Percentiles rank a stretch among this genome's conserved stretches.
phyloP scores from a whole-genome alignment of 441 rosid genomes.

The Adansonia grandidieri region DNA sequence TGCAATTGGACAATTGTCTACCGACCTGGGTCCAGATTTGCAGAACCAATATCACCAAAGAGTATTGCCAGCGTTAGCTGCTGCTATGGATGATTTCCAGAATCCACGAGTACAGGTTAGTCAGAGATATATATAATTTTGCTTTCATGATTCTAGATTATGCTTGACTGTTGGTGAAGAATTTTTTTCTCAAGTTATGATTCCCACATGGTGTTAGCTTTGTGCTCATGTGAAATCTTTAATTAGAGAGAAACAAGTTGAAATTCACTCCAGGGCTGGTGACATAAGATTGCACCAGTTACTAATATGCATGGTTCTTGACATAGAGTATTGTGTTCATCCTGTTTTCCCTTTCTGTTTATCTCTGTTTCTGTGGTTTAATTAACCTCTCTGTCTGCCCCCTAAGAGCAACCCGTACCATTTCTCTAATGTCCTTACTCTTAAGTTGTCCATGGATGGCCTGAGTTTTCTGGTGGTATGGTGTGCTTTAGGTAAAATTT shows the following conservation, averaged over 20 bases:
- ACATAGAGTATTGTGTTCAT: not conserved
- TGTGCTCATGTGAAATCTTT: not conserved
- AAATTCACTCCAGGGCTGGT: not conserved
- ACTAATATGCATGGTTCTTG: conserved; percentile 8
- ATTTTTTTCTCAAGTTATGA: conserved; percentile 17
- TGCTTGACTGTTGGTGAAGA: not conserved
- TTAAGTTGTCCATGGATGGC: not conserved
- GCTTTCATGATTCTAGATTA: conserved; percentile 9
- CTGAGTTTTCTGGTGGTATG: not conserved
- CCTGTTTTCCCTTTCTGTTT: not conserved
- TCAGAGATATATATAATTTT: not conserved
- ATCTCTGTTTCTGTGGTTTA: conserved; percentile 1
- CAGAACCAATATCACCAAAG: conserved; percentile 82
- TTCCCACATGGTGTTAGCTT: conserved; percentile 3
- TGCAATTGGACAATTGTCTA: conserved; percentile 89
- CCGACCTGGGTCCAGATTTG: conserved; percentile 97
- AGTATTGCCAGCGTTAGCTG: conserved; percentile 81
- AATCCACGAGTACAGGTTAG: conserved; percentile 93
- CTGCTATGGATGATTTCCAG: conserved; percentile 91
- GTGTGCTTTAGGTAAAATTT: conserved; percentile 6
- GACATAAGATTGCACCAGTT: not conserved
- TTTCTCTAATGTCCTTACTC: not conserved
- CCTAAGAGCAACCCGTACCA: not conserved
- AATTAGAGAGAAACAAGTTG: conserved; percentile 8
- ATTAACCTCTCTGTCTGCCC: not conserved